phyloP scores from a whole-genome alignment of 2,329 filamentous ascomycete genomes.

The Erysiphe neolycopersici region DNA sequence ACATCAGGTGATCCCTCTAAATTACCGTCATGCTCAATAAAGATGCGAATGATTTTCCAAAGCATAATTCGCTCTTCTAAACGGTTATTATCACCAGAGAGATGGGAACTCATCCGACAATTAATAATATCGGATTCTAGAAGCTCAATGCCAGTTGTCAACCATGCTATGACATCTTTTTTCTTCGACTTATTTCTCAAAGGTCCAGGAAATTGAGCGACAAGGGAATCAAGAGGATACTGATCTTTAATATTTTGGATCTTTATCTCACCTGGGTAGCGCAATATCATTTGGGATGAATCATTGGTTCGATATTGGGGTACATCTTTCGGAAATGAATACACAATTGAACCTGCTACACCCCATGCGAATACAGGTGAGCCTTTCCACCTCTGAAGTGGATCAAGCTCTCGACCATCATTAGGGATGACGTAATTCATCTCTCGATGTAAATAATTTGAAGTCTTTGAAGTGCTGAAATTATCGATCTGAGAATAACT shows the following conservation, averaged over 20 bases:
- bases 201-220: constrained; percentile 71
- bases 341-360: constrained; percentile 56
- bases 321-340: constrained; percentile 67
- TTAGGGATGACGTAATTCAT: constrained; percentile 33
- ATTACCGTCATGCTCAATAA: constrained; percentile 66
- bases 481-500: neutral
- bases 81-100: constrained; percentile 38
- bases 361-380: constrained; percentile 71
- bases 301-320: constrained; percentile 55
- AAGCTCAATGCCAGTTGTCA: constrained; percentile 45
- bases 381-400: constrained; percentile 74
- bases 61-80: constrained; percentile 55
- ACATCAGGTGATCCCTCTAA: constrained; percentile 48
- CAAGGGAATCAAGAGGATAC: constrained; percentile 40
- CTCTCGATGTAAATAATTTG: constrained; percentile 24
- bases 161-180: constrained; percentile 70
- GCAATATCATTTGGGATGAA: constrained; percentile 48
- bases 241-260: constrained; percentile 51
- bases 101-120: constrained; percentile 20
- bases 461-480: constrained; percentile 14
- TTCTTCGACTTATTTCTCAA: constrained; percentile 80
- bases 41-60: constrained; percentile 60
- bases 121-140: constrained; percentile 29
- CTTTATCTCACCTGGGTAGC: constrained; percentile 58
- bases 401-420: constrained; percentile 44